Conservation (phyloP, 495 filamentous ascomycete species). For the Neurospora tetrasperma region DNA sequence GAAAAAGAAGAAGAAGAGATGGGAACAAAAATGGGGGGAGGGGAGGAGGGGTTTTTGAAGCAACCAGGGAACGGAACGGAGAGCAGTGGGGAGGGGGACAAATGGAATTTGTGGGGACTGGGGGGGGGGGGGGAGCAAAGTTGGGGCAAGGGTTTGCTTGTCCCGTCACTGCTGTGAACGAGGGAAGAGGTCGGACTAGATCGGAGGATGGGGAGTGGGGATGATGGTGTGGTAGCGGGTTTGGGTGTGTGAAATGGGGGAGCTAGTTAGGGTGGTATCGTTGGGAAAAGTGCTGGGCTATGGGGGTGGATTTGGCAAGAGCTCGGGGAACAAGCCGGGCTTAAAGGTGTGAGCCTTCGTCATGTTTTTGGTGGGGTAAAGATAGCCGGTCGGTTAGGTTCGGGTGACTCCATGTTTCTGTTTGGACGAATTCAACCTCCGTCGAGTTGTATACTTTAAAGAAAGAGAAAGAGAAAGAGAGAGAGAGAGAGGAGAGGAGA, state of each 20-base stretch:
- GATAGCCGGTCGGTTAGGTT: not conserved
- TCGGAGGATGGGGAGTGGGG: not conserved
- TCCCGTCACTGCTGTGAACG: too few relatives aligned
- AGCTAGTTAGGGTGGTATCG: not conserved
- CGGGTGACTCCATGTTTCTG: not conserved
- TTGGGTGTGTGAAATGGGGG: not conserved
- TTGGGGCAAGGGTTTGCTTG: not conserved
- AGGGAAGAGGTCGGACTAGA: not conserved
- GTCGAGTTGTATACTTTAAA: too few relatives aligned
- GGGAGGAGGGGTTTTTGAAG: not conserved
- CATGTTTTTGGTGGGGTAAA: not conserved
- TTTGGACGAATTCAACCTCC: too few relatives aligned
- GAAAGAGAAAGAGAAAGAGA: too few relatives aligned
- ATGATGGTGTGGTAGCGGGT: not conserved
- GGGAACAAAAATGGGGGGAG: not conserved
- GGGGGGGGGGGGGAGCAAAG: not conserved
- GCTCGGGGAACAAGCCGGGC: not conserved
- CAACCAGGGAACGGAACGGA: too few relatives aligned
- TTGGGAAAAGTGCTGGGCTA: not conserved
- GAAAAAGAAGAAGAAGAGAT: constrained; percentile 15
- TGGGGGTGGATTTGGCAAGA: not conserved
- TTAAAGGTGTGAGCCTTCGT: not conserved
- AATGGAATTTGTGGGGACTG: not conserved
- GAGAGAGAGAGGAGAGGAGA: not conserved
- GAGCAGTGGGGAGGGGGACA: constrained; percentile 1